Conservation (phyloP, 2,329 filamentous ascomycete genomes). For the Fusarium sp. region DNA sequence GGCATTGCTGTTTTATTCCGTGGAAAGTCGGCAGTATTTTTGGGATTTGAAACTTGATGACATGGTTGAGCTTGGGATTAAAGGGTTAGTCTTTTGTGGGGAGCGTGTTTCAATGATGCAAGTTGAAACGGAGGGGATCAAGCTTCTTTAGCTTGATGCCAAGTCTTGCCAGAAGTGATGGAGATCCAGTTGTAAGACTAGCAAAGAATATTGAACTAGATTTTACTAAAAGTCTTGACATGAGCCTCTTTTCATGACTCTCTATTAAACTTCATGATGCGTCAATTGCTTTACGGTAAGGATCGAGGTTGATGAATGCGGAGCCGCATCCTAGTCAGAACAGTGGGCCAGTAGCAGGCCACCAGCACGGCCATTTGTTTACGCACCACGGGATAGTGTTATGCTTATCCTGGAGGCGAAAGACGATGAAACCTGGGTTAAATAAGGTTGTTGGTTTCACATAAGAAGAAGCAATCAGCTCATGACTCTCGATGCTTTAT, state of each 20-base stretch:
- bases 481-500: background rate
- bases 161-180: background rate
- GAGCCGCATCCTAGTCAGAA: background rate
- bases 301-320: background rate
- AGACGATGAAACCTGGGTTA: background rate
- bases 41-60: background rate
- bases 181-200: background rate
- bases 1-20: background rate
- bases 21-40: background rate
- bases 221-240: fast-evolving
- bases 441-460: background rate
- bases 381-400: background rate
- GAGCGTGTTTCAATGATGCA: constrained; percentile 5
- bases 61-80: constrained; percentile 9
- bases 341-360: background rate
- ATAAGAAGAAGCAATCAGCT: background rate
- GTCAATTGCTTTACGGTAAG: fast-evolving
- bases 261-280: fast-evolving
- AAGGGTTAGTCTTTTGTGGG: constrained; percentile 14
- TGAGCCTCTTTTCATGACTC: background rate
- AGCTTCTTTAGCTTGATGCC: background rate
- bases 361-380: background rate
- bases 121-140: background rate
- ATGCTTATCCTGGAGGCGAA: background rate
- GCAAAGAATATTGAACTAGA: fast-evolving